Base-by-base conservation (phyloP, 169 alveolate genomes). In the Plasmodium coatneyi region DNA sequence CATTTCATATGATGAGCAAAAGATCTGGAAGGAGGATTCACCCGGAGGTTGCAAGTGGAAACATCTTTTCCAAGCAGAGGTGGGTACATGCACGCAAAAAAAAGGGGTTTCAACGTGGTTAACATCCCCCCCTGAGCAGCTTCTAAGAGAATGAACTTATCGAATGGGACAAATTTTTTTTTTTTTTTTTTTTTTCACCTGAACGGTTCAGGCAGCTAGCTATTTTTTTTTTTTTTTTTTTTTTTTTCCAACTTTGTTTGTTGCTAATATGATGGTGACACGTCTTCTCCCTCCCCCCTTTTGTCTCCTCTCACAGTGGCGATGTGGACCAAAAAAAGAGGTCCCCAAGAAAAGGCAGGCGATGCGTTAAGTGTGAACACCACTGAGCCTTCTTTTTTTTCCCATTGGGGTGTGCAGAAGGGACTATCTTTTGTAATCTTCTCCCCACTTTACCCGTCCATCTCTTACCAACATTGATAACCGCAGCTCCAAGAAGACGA, bases 401-500 rank as follows among this genome's bases (percentile, higher is more conserved):
- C 16, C 14, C 19, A 7, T 7, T 66, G 36, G 36, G 30, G 76
- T 66, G 14, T 66, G 16, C 76, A n/a, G 22, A 36, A 4, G 36
- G 76, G 36, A 16, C 76, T 28, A 22, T 36, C 36, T 66, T 66
- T 4, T 28, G 30, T 10, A 66, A 66, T 5, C 30, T 25, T 34
- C 6, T n/a, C 49, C 41, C 43, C 60, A 0, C 6, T 80, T 12
- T 5, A 10, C 43, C 43, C 56, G 54, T 43, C 16, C 16, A 39
- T 39, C 3, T 9, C 54, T 6, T 5, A 12, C 56, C 56, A 46
- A 46, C 56, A 0, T 10, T 12, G 56, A 3, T 1, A 9, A 12
- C 22, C 30, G 14, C 82, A 87, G 93, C 72, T 56, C 89, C 30
- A 87, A 87, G 80, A 87, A 87, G 76, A 87, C 82, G 7, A 87